Percentiles rank a stretch among this genome's conserved stretches.
Conservation (phyloP, 2,329 filamentous ascomycete species). For the Phoma sp. region DNA sequence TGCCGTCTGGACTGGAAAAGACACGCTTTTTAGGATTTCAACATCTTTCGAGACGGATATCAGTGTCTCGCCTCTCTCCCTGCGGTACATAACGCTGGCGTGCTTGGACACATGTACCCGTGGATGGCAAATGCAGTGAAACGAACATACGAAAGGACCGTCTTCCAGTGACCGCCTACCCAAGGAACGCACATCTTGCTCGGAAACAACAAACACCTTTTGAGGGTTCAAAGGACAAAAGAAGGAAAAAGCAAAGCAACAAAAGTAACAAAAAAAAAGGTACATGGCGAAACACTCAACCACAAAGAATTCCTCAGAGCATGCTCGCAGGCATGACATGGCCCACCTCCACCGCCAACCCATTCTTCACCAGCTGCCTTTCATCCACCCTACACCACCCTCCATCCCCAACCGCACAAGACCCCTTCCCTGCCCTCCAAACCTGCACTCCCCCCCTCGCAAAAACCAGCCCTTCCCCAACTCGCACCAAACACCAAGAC, state of each 20-base stretch:
- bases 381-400: constrained; percentile 1
- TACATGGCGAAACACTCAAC: too few relatives aligned
- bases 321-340: neutral
- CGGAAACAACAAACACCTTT: too few relatives aligned
- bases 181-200: too few relatives aligned
- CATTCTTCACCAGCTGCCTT: constrained; percentile 4
- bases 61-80: neutral
- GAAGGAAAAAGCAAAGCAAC: too few relatives aligned
- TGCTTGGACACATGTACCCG: too few relatives aligned
- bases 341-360: neutral
- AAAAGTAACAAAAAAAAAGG: too few relatives aligned
- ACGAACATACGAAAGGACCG: neutral
- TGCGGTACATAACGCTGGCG: too few relatives aligned
- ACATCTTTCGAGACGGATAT: neutral
- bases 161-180: neutral
- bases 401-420: neutral
- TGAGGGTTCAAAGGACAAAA: too few relatives aligned
- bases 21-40: neutral
- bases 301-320: neutral
- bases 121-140: neutral
- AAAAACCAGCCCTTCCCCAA: neutral
- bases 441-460: neutral
- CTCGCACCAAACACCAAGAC: too few relatives aligned
- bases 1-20: neutral
- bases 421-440: neutral